Base-by-base conservation (phyloP, 371 early-diverging fungal genomes). In the Zychaea mexicana region DNA sequence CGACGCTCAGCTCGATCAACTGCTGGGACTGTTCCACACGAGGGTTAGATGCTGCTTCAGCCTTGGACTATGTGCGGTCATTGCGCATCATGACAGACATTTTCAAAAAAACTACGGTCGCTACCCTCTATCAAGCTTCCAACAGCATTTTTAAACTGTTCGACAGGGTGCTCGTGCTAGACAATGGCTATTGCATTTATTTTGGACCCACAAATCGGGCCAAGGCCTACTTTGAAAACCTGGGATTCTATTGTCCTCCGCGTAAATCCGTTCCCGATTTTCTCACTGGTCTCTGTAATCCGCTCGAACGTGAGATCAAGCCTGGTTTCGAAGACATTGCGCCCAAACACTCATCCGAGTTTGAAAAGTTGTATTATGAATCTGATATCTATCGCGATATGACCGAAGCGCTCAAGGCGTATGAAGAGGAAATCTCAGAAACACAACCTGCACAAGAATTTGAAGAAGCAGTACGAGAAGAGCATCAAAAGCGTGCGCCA, bases 31-130 rank as follows among this genome's bases (percentile, higher is more conserved):
- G 93, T 28, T 89, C 92, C 21, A 94, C 93, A 0, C 86, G 90
- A 65, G 96, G 97, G 57, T 77, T 98, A 17, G 98, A 98, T 81
- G 86, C 94, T 21, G 89, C 93, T 33, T 93, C 92, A 17, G 94
- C 97, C 17, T 77, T 92, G 1, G 91, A 92, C 65, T 90, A 90
- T 57, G 78, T 87, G 10, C 78, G 85, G 49, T 85, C 87, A 6
- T 70, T 93, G 10, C 83, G 89, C 49, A 85, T 90, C 42, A 76
- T 87, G 66, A 87, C 89, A 19, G 83, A 88, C 57, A 67, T 85
- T 17, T 69, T 82, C 57, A 81, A 87, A 31, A 86, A 82, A 55
- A 84, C 90, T 21, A 85, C 88, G 24, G 64, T 88, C n/a, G 81
- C 84, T 3, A 76, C 86, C 10, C 70, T 89, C n/a, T 89, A 90